Base-by-base conservation (phyloP, 2,329 filamentous ascomycete genomes). In the Aureobasidium sp. region DNA sequence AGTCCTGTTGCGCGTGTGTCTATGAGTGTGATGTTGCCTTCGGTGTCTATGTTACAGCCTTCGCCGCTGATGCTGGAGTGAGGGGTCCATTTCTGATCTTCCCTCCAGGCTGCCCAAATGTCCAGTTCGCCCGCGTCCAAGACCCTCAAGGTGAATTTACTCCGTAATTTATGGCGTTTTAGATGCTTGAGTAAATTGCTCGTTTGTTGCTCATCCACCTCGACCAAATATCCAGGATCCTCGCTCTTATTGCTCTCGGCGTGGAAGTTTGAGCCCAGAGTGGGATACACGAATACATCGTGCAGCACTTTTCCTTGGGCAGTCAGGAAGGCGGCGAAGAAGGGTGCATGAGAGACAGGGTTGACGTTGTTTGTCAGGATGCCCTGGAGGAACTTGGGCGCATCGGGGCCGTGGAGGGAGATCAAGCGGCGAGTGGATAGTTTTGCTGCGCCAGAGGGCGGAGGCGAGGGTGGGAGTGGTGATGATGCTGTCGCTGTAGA, bases 221-320 rank as follows among this genome's bases (percentile, higher is more conserved):
- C 94, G 63, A 99, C 81, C 63, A 96, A 75, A 79, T 89, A 93
- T 33, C 80, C 79, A 64, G 73, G 74, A n/a, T 79, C 76, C 31
- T 65, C 67, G 66, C 64, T 37, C 68, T 67, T 48, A 47, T 47
- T 45, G 24, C 42, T 42, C 3, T 48, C 40, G 5, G 37, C 57
- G 47, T 72, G 69, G 68, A 69, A 71, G 37, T 61, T 57, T 9
- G 72, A 68, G 22, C 70, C 70, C 49, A 75, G 70, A 65, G 83
- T 76, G 0, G 86, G 87, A 78, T 96, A 97, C 52, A 99, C 80
- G 74, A 97, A 96, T 58, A 91, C 88, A 76, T 99, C 94, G 77
- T 93, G 84, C 47, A 97, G 78, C 11, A 99, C 82, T 62, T 92
- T 84, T 45, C 94, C 94, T 37, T 75, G 74, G 8, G 93, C 90